Conservation (phyloP, 106 monocot species). For the Gastrodia elata region DNA sequence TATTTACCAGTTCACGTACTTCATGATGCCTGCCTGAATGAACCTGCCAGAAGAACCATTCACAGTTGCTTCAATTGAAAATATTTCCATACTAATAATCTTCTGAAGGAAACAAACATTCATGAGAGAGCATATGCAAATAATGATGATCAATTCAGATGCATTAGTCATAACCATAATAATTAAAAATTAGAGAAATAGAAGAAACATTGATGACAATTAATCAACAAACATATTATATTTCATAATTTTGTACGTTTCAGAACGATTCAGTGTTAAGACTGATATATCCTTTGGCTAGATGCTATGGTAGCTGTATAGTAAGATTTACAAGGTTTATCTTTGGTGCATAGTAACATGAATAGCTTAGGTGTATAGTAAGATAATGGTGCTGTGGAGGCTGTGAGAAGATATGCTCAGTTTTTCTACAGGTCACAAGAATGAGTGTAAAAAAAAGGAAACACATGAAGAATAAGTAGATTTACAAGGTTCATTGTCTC, state of each 20-base stretch:
- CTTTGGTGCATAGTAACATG: no score
- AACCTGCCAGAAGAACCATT: constrained; percentile 36
- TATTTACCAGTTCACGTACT: constrained; percentile 85
- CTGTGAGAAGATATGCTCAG: no score
- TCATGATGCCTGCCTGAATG: constrained; percentile 93
- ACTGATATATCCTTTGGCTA: no score
- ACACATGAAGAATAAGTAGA: no score
- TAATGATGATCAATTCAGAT: not conserved
- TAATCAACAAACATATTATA: not conserved
- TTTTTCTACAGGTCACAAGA: no score
- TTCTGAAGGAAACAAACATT: not conserved
- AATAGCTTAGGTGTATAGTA: no score
- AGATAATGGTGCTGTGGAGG: no score
- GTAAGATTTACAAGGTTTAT: no score
- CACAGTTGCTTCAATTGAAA: not conserved
- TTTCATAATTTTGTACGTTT: not conserved
- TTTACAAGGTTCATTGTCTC: no score
- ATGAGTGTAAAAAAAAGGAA: no score
- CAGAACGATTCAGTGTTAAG: no score
- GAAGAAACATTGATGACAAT: not conserved
- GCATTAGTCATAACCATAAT: not conserved
- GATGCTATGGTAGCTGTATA: no score
- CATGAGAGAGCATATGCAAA: not conserved
- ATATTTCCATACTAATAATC: not conserved
- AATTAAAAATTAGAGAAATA: not conserved